A percentile compares a stretch with the other conserved stretches of the same genome.
Evolutionary conservation across 345 rosid species (phyloP).

Genomic region (Lepidium sativum): DNA sequence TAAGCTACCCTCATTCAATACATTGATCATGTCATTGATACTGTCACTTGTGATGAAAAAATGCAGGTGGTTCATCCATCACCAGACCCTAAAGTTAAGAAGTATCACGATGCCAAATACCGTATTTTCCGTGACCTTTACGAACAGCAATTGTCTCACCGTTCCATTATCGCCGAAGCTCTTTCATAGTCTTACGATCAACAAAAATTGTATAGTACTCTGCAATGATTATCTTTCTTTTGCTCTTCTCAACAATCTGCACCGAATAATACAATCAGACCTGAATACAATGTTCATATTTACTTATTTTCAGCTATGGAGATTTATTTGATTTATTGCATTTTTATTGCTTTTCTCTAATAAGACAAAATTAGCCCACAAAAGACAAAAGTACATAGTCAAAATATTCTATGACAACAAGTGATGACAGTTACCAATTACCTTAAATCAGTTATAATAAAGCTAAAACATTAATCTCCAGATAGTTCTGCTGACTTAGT

Average conservation of each 20-base stretch:
- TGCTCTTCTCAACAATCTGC: background rate
- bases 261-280: background rate
- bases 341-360: too few species aligned
- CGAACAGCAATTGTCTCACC: constrained; percentile 67
- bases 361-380: too few species aligned
- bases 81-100: constrained; percentile 64
- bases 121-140: constrained; percentile 64
- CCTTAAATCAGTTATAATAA: background rate
- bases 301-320: too few species aligned
- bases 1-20: background rate
- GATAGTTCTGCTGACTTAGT: constrained; percentile 16
- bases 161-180: constrained; percentile 62
- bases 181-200: constrained; percentile 30
- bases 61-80: constrained; percentile 77
- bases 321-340: too few species aligned
- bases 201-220: constrained; percentile 2
- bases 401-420: too few species aligned
- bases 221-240: background rate
- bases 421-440: too few species aligned
- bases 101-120: constrained; percentile 90
- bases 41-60: background rate
- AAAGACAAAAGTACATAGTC: too few species aligned
- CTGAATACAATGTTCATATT: background rate
- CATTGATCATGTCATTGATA: background rate
- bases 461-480: background rate